A percentile compares a stretch with the other conserved stretches of the same genome.
Evolutionary conservation across 1,139 yeast species (phyloP).

Genomic region (Taiozyma sp.): DNA sequence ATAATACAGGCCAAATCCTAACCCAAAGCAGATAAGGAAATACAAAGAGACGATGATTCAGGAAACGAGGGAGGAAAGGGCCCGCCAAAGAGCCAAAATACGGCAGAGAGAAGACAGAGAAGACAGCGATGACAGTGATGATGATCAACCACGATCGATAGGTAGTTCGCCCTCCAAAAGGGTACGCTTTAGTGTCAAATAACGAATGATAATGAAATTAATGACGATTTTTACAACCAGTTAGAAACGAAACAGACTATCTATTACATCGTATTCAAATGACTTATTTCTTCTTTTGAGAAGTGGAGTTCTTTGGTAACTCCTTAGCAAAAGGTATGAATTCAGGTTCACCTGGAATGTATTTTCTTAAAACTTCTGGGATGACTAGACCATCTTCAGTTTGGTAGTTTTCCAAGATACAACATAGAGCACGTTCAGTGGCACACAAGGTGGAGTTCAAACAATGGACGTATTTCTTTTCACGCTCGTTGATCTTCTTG

Average conservation of each 20-base stretch:
- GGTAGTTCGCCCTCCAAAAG: conserved; percentile 8
- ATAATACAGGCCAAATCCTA: not conserved
- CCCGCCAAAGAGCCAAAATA: conserved; percentile 6
- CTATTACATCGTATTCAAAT: not conserved
- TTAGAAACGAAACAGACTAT: not conserved
- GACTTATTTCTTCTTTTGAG: conserved; percentile 54
- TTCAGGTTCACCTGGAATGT: conserved; percentile 98
- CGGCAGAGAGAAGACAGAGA: conserved; percentile 7
- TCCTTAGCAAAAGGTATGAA: conserved; percentile 88
- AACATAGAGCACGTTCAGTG: conserved; percentile 96
- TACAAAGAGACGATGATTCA: conserved; percentile 9
- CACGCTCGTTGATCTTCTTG: conserved; percentile 91
- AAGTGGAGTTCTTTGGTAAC: conserved; percentile 90
- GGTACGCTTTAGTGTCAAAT: conserved; percentile 6
- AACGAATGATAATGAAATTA: not conserved
- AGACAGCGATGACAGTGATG: not conserved
- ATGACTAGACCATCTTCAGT: conserved; percentile 90
- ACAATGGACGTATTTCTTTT: conserved; percentile 98
- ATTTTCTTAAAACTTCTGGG: conserved; percentile 93
- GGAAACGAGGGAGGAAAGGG: conserved; percentile 9
- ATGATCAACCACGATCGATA: not conserved
- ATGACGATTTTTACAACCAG: not conserved
- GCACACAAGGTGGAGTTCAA: conserved; percentile 97
- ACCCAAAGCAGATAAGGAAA: conserved; percentile 2
- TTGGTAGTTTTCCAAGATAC: conserved; percentile 96